Conservation (phyloP, 768 basidiomycete species). For the Suillus lakei region DNA sequence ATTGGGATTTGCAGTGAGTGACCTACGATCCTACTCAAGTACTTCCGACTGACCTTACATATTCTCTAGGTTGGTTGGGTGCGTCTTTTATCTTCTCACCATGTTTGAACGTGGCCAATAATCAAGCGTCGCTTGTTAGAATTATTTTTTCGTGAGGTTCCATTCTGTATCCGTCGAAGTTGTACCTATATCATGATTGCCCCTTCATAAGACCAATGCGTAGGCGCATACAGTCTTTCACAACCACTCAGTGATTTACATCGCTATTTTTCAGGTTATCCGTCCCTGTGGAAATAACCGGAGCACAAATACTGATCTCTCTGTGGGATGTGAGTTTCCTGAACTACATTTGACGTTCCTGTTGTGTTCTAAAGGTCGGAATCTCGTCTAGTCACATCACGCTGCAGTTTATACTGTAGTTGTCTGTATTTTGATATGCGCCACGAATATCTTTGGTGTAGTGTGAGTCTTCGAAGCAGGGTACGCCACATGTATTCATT, state of each 20-base stretch:
- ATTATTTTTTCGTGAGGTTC: conserved; percentile 55
- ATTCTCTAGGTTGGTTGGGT: conserved; percentile 17
- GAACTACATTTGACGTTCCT: not conserved
- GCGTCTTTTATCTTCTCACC: not conserved
- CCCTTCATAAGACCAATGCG: conserved; percentile 8
- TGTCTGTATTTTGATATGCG: conserved; percentile 55
- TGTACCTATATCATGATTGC: not conserved
- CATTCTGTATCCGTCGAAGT: not conserved
- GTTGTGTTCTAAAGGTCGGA: not conserved
- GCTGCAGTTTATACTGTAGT: conserved; percentile 60
- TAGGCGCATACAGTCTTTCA: not conserved
- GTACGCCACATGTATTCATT: not conserved
- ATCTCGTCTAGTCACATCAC: conserved; percentile 45
- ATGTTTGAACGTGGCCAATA: not conserved
- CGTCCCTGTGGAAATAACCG: conserved; percentile 73
- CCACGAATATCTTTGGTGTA: conserved; percentile 74
- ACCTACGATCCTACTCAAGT: not conserved
- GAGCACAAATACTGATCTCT: conserved; percentile 69
- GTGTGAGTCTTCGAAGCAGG: conserved; percentile 38
- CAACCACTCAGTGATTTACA: not conserved
- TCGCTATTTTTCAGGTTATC: conserved; percentile 24
- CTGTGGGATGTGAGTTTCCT: conserved; percentile 67
- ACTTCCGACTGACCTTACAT: not conserved
- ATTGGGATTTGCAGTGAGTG: conserved; percentile 62
- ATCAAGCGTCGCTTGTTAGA: conserved; percentile 46